Evolutionary conservation across 2,329 filamentous ascomycete genomes (phyloP), one percentile per base, ranked within the genome.

Genomic region (Ascochyta rabiei): DNA sequence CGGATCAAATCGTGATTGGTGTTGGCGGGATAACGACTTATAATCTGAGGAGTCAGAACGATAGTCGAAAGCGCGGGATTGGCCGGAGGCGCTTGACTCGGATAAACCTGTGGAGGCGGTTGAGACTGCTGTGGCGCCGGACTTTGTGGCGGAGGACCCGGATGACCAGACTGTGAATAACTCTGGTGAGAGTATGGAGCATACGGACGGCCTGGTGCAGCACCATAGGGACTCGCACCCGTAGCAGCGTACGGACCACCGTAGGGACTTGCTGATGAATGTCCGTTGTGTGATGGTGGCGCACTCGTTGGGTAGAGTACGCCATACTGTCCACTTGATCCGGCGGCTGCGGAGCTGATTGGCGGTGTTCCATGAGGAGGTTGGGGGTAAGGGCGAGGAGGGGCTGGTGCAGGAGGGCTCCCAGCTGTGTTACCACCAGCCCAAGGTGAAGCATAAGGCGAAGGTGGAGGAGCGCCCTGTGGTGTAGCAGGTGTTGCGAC

Each of bases 391-490:
- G 72, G 67, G 2, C 66, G 67, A n/a, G 69, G 66, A 19, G 69
- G 62, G 46, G 62, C 64, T 33, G 61, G 60, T 18, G 56, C 62
- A 19, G 63, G 39, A 19, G 68, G 67, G 31, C 66, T 69, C n/a
- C 65, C 67, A 34, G 64, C 63, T 12, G 62, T 47, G 38, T 67
- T 68, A 2, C 70, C 70, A 33, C 70, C 71, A 19, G 64, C 71
- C 72, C 72, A 75, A 3, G 72, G 72, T 10, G 72, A 75, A 3
- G 71, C 67, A 41, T 74, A 74, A 13, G 72, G 71, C 8, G 71
- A 72, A 18, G 69, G 64, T 26, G 64, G 61, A 8, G 70, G 62
- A 1, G 62, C 65, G 33, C 61, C 53, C 37, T 70, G 69, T n/a
- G 71, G 52, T 26, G 65, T 59, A 26, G 65, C 53, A 21, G 69